These are phyloP conservation scores for Cubamyces lactineus DNA, from an alignment of 768 basidiomycete genomes.

Conservation along the genomic window DNA sequence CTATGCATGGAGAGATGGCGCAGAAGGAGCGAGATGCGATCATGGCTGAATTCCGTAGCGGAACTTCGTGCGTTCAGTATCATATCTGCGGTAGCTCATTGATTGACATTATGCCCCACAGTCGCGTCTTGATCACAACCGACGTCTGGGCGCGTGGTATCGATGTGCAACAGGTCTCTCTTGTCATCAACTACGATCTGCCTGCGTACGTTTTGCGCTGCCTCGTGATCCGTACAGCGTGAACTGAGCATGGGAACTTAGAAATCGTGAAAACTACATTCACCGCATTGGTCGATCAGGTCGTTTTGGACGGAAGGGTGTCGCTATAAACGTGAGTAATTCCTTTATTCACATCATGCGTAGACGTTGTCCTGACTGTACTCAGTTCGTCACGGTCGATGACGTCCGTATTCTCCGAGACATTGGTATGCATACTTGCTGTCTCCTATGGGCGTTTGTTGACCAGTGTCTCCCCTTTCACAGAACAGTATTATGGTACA, in stretches of 20 bases:
- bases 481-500: conserved; percentile 96
- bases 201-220: conserved; percentile 66
- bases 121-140: conserved; percentile 93
- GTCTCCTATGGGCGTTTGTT: not conserved
- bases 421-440: conserved; percentile 65
- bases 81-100: not conserved
- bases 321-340: conserved; percentile 90
- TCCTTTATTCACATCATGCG: not conserved
- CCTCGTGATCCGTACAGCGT: not conserved
- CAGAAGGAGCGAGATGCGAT: conserved; percentile 95
- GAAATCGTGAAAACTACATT: conserved; percentile 98
- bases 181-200: conserved; percentile 97
- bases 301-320: conserved; percentile 98
- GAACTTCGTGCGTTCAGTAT: conserved; percentile 71
- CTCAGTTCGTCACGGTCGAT: conserved; percentile 89
- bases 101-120: conserved; percentile 32
- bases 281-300: conserved; percentile 99
- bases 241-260: conserved; percentile 33
- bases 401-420: conserved; percentile 97
- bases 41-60: conserved; percentile 95
- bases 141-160: conserved; percentile 99
- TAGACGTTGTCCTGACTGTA: conserved; percentile 6
- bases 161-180: conserved; percentile 96
- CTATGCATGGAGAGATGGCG: conserved; percentile 96
- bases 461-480: conserved; percentile 9